A percentile compares a stretch with the other conserved stretches of the same genome.
Evolutionary conservation across 352 stramenopile genomes (phyloP).

Genomic region (Globisporangium echinulatum): DNA sequence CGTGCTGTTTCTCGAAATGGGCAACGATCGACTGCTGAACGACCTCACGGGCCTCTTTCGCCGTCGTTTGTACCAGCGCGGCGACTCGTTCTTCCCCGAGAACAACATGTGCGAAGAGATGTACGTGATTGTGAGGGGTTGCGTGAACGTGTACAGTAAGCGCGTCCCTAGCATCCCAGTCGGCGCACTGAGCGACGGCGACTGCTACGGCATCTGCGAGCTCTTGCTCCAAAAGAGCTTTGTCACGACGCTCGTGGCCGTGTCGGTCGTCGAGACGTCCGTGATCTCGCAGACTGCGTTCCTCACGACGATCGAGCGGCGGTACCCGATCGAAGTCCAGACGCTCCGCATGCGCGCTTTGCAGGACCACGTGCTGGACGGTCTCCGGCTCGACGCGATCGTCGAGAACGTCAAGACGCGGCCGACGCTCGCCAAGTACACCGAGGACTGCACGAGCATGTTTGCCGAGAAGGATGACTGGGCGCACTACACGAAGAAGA

Average conservation of each 20-base stretch:
- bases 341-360: constrained; percentile 27
- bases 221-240: constrained; percentile 56
- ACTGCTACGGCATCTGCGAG: constrained; percentile 60
- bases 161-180: constrained; percentile 30
- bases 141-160: constrained; percentile 55
- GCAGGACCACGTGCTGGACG: constrained; percentile 44
- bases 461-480: constrained; percentile 47
- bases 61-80: constrained; percentile 53
- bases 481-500: constrained; percentile 37
- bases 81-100: constrained; percentile 50
- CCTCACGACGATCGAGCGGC: constrained; percentile 31
- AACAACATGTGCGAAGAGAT: constrained; percentile 64
- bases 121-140: constrained; percentile 55
- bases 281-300: constrained; percentile 46
- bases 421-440: constrained; percentile 38
- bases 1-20: constrained; percentile 44
- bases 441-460: constrained; percentile 52
- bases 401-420: constrained; percentile 39
- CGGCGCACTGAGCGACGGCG: constrained; percentile 40
- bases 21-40: constrained; percentile 49
- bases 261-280: constrained; percentile 46
- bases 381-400: constrained; percentile 37
- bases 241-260: constrained; percentile 38
- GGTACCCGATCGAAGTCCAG: constrained; percentile 40
- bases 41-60: constrained; percentile 70